These are phyloP conservation scores for Puccinia horiana DNA, from an alignment of 1,284 basidiomycete genomes.

Conservation along the genomic window DNA sequence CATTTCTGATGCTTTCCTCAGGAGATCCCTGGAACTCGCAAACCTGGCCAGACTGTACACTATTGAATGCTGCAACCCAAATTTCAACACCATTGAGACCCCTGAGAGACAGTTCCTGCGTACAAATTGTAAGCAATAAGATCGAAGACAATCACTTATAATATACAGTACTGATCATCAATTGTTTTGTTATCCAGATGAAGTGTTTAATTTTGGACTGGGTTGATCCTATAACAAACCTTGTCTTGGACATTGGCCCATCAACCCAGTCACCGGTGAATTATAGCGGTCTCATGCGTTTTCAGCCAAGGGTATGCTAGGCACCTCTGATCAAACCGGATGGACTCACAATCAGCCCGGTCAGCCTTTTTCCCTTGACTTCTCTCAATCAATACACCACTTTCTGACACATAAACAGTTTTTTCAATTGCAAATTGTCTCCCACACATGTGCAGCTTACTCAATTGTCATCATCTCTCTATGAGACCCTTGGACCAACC, in stretches of 20 bases:
- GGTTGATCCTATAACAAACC: constrained; percentile 59
- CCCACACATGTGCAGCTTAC: constrained; percentile 76
- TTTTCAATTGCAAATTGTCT: constrained; percentile 79
- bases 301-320: constrained; percentile 62
- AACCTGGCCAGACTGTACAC: constrained; percentile 72
- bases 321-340: constrained; percentile 55
- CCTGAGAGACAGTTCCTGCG: constrained; percentile 2
- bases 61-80: constrained; percentile 26
- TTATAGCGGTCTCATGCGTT: constrained; percentile 71
- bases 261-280: constrained; percentile 66
- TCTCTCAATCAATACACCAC: neutral
- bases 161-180: no score
- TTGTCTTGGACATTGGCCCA: constrained; percentile 71
- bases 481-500: constrained; percentile 85
- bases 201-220: constrained; percentile 55
- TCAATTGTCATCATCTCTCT: constrained; percentile 80
- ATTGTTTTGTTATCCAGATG: constrained; percentile 50
- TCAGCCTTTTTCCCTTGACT: constrained; percentile 8
- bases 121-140: constrained; percentile 31
- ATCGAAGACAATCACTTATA: neutral
- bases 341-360: constrained; percentile 61
- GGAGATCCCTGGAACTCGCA: constrained; percentile 72
- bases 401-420: neutral
- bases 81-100: constrained; percentile 27
- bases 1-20: neutral